Evolutionary conservation across 768 basidiomycete species (phyloP).

Genomic region (Macrolepiota dolichaula): DNA sequence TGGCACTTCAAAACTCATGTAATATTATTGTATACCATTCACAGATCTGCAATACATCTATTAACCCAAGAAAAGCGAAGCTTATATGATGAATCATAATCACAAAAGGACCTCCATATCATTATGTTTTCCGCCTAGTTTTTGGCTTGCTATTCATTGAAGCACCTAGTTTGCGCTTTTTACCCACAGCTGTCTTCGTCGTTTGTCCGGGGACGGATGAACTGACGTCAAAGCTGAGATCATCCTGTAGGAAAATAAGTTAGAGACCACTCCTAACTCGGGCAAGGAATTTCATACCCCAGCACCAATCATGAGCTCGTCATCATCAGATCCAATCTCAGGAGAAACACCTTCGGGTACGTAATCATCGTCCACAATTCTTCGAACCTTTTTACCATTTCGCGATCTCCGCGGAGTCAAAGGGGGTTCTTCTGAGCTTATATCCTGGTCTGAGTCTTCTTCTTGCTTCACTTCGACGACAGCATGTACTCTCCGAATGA

Average conservation of each 20-base stretch:
- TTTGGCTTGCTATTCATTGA: slow-evolving; percentile 4
- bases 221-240: slow-evolving; percentile 7
- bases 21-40: slow-evolving; percentile 20
- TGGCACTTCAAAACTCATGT: slow-evolving; percentile 44
- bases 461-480: slow-evolving; percentile 66
- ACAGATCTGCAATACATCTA: slow-evolving; percentile 1
- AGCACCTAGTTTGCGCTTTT: slow-evolving; percentile 4
- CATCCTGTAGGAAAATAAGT: slow-evolving; percentile 24
- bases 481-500: slow-evolving; percentile 67
- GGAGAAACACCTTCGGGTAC: slow-evolving; percentile 1
- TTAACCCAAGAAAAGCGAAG: neutral
- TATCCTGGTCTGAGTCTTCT: slow-evolving; percentile 38
- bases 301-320: slow-evolving; percentile 60
- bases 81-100: neutral
- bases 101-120: too few species aligned
- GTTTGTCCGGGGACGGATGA: slow-evolving; percentile 28
- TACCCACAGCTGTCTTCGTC: slow-evolving; percentile 15
- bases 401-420: slow-evolving; percentile 2
- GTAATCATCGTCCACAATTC: slow-evolving; percentile 15
- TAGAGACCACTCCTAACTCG: neutral
- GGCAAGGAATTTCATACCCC: slow-evolving; percentile 34
- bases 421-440: slow-evolving; percentile 10
- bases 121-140: slow-evolving; percentile 27
- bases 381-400: slow-evolving; percentile 9
- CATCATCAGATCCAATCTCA: slow-evolving; percentile 27